A percentile compares a stretch with the other conserved stretches of the same genome.
These are phyloP conservation scores for Tuber borchii DNA, from an alignment of 495 filamentous ascomycete genomes.

Conservation along the genomic window DNA sequence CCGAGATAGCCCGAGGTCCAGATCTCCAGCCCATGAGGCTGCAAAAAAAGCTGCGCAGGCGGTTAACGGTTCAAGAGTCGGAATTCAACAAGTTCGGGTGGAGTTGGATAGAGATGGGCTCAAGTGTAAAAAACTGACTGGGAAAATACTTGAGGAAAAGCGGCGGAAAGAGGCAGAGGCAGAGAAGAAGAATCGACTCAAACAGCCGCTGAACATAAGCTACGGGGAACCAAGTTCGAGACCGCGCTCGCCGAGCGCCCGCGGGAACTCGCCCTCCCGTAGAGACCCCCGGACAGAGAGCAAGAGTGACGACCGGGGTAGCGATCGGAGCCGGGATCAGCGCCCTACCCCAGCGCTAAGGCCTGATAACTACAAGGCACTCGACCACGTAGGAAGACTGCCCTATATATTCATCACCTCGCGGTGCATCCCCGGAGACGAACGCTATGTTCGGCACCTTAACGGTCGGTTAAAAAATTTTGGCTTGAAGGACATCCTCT, in stretches of 20 bases:
- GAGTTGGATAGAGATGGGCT: slow-evolving; percentile 82
- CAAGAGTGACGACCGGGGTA: slow-evolving; percentile 15
- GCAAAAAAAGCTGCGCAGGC: slow-evolving; percentile 69
- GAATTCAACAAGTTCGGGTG: slow-evolving; percentile 64
- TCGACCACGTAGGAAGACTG: slow-evolving; percentile 63
- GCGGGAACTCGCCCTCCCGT: slow-evolving; percentile 42
- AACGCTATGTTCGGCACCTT: slow-evolving; percentile 74
- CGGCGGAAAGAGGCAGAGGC: slow-evolving; percentile 50
- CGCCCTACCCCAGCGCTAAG: slow-evolving; percentile 30
- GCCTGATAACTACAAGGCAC: slow-evolving; percentile 44
- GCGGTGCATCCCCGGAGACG: slow-evolving; percentile 79
- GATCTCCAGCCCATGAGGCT: slow-evolving; percentile 58
- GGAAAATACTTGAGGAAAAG: slow-evolving; percentile 60
- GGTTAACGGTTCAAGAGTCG: slow-evolving; percentile 64
- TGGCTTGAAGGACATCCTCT: slow-evolving; percentile 66
- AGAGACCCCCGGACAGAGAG: slow-evolving; percentile 26
- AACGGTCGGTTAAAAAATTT: slow-evolving; percentile 76
- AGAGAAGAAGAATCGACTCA: slow-evolving; percentile 39
- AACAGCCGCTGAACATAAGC: slow-evolving; percentile 21
- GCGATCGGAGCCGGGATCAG: slow-evolving; percentile 24
- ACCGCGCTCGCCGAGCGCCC: slow-evolving; percentile 21
- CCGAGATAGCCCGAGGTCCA: slow-evolving; percentile 60
- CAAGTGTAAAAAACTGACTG: slow-evolving; percentile 66
- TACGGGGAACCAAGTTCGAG: slow-evolving; percentile 20
- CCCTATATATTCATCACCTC: slow-evolving; percentile 91